Conservation (phyloP, 78 protist genomes). For the Trichosphaerium sp. region DNA sequence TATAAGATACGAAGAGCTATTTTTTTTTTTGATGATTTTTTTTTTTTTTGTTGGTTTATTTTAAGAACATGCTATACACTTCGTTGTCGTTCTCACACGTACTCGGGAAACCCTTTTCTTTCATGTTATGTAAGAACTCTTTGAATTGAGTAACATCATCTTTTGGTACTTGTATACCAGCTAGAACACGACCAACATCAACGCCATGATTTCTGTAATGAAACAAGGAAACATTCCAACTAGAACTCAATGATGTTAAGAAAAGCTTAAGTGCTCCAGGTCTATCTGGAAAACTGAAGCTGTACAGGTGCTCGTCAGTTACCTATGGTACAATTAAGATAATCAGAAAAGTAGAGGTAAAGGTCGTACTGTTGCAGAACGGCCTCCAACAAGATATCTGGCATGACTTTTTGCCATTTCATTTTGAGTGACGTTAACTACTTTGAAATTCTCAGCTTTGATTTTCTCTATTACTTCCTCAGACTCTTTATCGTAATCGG, state of each 20-base stretch:
- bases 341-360: no score
- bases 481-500: no score
- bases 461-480: background rate
- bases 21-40: no score
- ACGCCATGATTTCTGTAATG: conserved; percentile 46
- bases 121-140: background rate
- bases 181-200: conserved; percentile 32
- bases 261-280: conserved; percentile 15
- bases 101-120: no score
- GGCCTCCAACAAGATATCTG: conserved; percentile 28
- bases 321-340: no score
- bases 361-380: background rate
- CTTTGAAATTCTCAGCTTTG: background rate
- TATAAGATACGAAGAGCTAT: no score
- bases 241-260: background rate
- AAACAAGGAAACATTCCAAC: conserved; percentile 38
- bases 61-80: no score
- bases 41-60: no score
- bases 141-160: background rate
- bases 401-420: conserved; percentile 36
- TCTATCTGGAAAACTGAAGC: conserved; percentile 44
- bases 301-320: conserved; percentile 6
- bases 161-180: conserved; percentile 30
- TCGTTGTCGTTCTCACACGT: no score
- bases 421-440: conserved; percentile 21